Evolutionary conservation across 73 alveolate genomes (phyloP), one percentile per base, ranked within the genome.

Genomic region (Tetrahymena thermophila): DNA sequence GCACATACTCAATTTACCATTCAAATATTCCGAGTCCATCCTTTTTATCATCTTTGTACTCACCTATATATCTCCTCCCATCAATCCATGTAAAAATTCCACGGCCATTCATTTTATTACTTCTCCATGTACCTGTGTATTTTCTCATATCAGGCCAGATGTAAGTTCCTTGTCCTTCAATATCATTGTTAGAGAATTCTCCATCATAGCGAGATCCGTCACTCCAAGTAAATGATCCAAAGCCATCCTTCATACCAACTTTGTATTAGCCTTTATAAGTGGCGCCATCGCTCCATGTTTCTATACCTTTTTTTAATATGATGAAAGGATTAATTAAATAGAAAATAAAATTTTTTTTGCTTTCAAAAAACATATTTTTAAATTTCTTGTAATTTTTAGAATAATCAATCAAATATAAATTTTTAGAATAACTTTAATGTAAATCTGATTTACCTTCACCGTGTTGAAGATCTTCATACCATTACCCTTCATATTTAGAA

Each of bases 121-220:
- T 94, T 35, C 93, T 57, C 99, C 99, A 97, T 97, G 97, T 95
- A 37, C 99, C 99, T 89, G 94, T 94, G 95, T 97, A 97, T 42
- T 95, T 93, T 93, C 97, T 95, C 38, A 97, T 96, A 97, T 97
- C 98, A 43, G 95, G 95, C 97, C 96, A 97, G 83, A 71, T 85
- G 95, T 97, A 97, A 28, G 95, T 96, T 13, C 99, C 99, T 71
- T 56, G 84, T 34, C 99, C 99, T 93, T 97, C 97, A 25, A 93
- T 94, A 34, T 95, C 94, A 93, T 97, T 97, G 40, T 96, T 94
- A 94, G 93, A 95, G 96, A 98, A 97, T 93, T 97, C 94, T 37
- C 99, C 99, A 96, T 97, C 97, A 95, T 97, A 97, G 89, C 89
- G 96, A 14, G 98, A 95, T 25, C 98, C 98, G 95, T 97, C 99